Conservation (phyloP, 331 rosid genomes). For the Arachis monticola region DNA sequence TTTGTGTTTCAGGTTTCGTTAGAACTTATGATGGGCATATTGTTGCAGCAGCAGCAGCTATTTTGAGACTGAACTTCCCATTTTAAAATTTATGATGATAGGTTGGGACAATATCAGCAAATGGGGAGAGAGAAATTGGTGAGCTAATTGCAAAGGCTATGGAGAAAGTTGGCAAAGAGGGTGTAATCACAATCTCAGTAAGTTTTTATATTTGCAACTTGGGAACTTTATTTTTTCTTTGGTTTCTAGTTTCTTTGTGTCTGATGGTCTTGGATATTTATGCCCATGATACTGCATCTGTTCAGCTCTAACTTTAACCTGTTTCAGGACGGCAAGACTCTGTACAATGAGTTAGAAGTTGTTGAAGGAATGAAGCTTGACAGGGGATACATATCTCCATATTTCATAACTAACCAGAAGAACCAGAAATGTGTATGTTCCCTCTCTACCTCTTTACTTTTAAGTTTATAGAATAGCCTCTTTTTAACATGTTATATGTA, state of each 20-base stretch:
- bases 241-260: neutral
- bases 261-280: neutral
- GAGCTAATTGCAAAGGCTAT: conserved; percentile 96
- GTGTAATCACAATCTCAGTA: conserved; percentile 94
- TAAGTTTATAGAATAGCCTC: neutral
- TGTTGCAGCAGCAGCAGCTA: neutral
- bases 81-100: conserved; percentile 20
- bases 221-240: neutral
- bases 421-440: conserved; percentile 72
- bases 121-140: conserved; percentile 96
- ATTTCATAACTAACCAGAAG: conserved; percentile 84
- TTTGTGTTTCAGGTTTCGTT: conserved; percentile 34
- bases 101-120: conserved; percentile 98
- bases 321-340: conserved; percentile 86
- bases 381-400: conserved; percentile 89
- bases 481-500: conserved; percentile 6
- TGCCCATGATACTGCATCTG: neutral
- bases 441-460: neutral
- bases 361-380: conserved; percentile 96
- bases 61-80: neutral
- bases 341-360: conserved; percentile 87
- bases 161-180: conserved; percentile 99
- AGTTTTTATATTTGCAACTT: conserved; percentile 40
- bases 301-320: conserved; percentile 24
- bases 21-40: neutral